Conservation (phyloP, 176 grass and related monocot genomes). For the Phragmites australis region DNA sequence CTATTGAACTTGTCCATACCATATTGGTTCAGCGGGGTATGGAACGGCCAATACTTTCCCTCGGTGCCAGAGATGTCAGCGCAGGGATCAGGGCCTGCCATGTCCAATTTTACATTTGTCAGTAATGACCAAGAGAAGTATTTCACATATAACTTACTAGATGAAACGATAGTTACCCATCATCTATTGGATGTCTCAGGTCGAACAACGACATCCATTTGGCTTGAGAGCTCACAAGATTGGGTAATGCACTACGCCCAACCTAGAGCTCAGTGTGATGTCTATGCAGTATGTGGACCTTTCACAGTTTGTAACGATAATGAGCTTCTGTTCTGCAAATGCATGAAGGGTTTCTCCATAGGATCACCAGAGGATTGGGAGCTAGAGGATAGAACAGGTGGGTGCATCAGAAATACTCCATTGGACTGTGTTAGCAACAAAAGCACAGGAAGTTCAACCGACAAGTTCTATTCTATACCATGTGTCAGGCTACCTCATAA, state of each 20-base stretch:
- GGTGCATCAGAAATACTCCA: slow-evolving; percentile 50
- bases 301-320: slow-evolving; percentile 51
- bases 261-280: slow-evolving; percentile 52
- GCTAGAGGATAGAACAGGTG: slow-evolving; percentile 44
- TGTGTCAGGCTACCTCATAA: slow-evolving; percentile 43
- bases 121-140: slow-evolving; percentile 43
- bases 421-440: slow-evolving; percentile 45
- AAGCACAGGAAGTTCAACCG: slow-evolving; percentile 16
- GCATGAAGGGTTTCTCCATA: slow-evolving; percentile 52
- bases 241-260: slow-evolving; percentile 41
- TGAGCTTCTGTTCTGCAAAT: slow-evolving; percentile 42
- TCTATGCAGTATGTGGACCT: slow-evolving; percentile 50
- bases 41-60: slow-evolving; percentile 55
- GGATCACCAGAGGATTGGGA: slow-evolving; percentile 40
- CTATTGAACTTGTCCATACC: slow-evolving; percentile 27
- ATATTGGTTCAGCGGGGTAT: slow-evolving; percentile 44
- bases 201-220: slow-evolving; percentile 28
- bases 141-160: slow-evolving; percentile 32
- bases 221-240: slow-evolving; percentile 29
- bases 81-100: too few species aligned
- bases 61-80: slow-evolving; percentile 41
- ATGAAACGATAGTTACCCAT: slow-evolving; percentile 22
- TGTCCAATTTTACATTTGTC: slow-evolving; percentile 40
- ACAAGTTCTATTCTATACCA: slow-evolving; percentile 47
- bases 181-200: slow-evolving; percentile 45